Evolutionary conservation across 768 basidiomycete genomes (phyloP).

Genomic region (Lyophyllum shimeji): DNA sequence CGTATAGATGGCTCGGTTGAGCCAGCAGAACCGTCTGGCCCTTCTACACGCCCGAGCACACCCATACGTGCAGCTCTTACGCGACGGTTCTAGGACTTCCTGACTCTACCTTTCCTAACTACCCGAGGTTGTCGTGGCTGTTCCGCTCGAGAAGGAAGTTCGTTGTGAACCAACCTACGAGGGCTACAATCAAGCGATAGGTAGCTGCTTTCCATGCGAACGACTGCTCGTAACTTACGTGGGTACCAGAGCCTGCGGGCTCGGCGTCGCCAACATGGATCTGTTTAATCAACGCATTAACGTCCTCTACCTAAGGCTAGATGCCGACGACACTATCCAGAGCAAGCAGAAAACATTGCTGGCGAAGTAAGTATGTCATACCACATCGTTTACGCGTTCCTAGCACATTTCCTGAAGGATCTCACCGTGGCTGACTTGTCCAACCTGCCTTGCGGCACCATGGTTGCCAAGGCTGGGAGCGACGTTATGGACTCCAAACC

Average conservation of each 20-base stretch:
- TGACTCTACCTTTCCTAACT: conserved; percentile 38
- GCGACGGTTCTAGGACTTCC: conserved; percentile 45
- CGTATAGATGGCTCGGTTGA: too few relatives aligned
- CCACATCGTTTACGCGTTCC: not conserved
- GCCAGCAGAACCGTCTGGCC: too few relatives aligned
- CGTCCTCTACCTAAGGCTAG: conserved; percentile 38
- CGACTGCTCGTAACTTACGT: not conserved
- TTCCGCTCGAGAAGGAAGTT: conserved; percentile 55
- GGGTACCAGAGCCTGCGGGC: conserved; percentile 2
- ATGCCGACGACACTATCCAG: conserved; percentile 55
- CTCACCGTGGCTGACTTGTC: conserved; percentile 19
- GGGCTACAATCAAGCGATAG: conserved; percentile 47
- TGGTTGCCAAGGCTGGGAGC: conserved; percentile 15
- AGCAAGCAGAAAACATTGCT: conserved; percentile 48
- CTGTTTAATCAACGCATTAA: conserved; percentile 24
- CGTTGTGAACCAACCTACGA: conserved; percentile 47
- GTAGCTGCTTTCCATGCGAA: not conserved
- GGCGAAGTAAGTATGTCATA: conserved; percentile 45
- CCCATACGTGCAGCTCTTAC: not conserved
- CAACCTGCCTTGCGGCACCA: conserved; percentile 17
- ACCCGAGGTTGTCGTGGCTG: conserved; percentile 47
- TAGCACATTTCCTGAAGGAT: not conserved
- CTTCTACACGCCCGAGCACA: too few relatives aligned
- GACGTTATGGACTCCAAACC: conserved; percentile 10
- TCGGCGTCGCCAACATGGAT: conserved; percentile 10